Evolutionary conservation across 345 rosid genomes (phyloP).

Genomic region (Syzygium aqueum): DNA sequence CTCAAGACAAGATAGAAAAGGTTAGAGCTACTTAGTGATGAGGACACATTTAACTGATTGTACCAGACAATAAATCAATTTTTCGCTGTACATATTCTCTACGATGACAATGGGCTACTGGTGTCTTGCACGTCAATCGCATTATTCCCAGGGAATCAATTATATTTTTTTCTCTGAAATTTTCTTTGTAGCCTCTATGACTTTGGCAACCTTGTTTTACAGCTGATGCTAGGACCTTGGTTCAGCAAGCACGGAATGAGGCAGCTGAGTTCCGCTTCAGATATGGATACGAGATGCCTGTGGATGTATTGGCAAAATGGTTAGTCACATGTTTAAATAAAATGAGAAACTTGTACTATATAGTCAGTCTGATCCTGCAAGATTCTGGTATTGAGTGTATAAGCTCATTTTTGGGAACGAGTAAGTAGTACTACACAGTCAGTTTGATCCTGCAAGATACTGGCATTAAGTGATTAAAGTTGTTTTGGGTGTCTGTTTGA

Average conservation of each 20-base stretch:
- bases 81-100: neutral
- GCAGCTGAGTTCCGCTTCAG: slow-evolving; percentile 95
- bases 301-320: slow-evolving; percentile 84
- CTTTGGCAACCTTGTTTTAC: slow-evolving; percentile 4
- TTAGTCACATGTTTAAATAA: neutral
- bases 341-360: neutral
- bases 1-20: neutral
- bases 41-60: neutral
- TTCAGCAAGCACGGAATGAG: slow-evolving; percentile 96
- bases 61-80: neutral
- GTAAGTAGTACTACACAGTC: neutral
- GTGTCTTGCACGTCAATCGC: neutral
- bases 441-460: neutral
- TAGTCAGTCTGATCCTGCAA: neutral
- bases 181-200: neutral
- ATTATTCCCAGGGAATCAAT: neutral
- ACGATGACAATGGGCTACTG: neutral
- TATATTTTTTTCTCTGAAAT: neutral
- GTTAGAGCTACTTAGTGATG: neutral
- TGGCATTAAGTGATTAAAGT: too few relatives aligned
- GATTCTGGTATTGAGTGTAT: neutral
- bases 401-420: too few relatives aligned
- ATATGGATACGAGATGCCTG: slow-evolving; percentile 99
- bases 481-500: neutral
- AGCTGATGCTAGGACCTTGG: slow-evolving; percentile 99